Evolutionary conservation across 1,139 yeast species (phyloP).

Genomic region (Sugiyamaella xylanicola): DNA sequence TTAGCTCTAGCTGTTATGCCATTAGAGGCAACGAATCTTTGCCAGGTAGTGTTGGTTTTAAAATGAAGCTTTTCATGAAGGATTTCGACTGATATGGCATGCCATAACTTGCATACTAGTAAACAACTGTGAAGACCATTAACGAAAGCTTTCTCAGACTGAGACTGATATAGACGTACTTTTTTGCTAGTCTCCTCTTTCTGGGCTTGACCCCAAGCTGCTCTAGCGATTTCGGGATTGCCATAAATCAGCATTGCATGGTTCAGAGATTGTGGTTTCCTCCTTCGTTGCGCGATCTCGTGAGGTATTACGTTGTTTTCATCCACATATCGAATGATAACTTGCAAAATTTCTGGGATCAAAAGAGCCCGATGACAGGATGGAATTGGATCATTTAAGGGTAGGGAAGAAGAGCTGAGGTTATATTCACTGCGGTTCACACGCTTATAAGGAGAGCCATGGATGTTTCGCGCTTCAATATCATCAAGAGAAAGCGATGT

Average conservation of each 20-base stretch:
- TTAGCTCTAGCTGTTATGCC: constrained; percentile 12
- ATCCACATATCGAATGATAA: constrained; percentile 63
- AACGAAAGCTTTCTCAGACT: constrained; percentile 14
- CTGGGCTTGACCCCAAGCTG: constrained; percentile 50
- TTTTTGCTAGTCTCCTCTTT: constrained; percentile 24
- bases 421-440: neutral
- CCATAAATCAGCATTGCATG: constrained; percentile 66
- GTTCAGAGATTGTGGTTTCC: constrained; percentile 66
- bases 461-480: neutral
- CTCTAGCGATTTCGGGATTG: constrained; percentile 52
- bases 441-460: constrained; percentile 10
- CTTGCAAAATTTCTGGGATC: constrained; percentile 73
- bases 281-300: constrained; percentile 58
- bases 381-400: neutral
- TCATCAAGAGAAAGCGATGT: constrained; percentile 8
- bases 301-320: constrained; percentile 54
- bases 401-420: neutral
- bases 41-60: constrained; percentile 51
- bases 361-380: constrained; percentile 56
- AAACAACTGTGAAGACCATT: constrained; percentile 59
- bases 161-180: neutral
- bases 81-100: constrained; percentile 56
- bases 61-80: constrained; percentile 61
- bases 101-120: constrained; percentile 68
- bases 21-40: constrained; percentile 43